phyloP scores from a whole-genome alignment of 305 asterid genomes.

The Fraxinus velutina region DNA sequence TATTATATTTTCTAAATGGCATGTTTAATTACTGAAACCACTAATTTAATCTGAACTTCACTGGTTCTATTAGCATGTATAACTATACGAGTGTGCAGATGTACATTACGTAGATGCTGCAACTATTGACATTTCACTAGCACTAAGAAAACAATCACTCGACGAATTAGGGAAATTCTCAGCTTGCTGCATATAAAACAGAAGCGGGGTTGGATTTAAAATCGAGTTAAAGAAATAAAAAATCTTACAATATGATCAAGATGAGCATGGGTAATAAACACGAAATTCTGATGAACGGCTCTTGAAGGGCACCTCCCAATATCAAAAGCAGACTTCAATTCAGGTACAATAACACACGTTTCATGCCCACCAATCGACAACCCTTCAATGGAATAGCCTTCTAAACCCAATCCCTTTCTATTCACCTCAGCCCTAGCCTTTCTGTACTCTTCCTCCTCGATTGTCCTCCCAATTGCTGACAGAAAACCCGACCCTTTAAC shows the following conservation, averaged over 20 bases:
- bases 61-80: background rate
- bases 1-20: background rate
- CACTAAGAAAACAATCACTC: background rate
- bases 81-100: background rate
- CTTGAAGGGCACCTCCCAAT: constrained; percentile 88
- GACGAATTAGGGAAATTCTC: background rate
- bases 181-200: background rate
- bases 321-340: constrained; percentile 79
- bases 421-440: constrained; percentile 90
- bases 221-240: background rate
- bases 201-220: background rate
- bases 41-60: background rate
- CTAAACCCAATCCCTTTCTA: constrained; percentile 52
- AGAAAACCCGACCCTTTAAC: constrained; percentile 54
- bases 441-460: constrained; percentile 91
- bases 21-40: background rate
- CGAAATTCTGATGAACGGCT: constrained; percentile 82
- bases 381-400: constrained; percentile 78
- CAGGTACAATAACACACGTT: constrained; percentile 85
- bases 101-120: background rate
- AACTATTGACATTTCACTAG: background rate
- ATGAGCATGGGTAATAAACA: constrained; percentile 95
- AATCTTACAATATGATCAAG: constrained; percentile 88
- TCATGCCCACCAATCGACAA: constrained; percentile 89
- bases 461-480: constrained; percentile 77